Percentiles rank a stretch among this genome's conserved stretches.
These are phyloP conservation scores for Lonicera japonica DNA, from an alignment of 129 eudicot species.

Conservation along the genomic window DNA sequence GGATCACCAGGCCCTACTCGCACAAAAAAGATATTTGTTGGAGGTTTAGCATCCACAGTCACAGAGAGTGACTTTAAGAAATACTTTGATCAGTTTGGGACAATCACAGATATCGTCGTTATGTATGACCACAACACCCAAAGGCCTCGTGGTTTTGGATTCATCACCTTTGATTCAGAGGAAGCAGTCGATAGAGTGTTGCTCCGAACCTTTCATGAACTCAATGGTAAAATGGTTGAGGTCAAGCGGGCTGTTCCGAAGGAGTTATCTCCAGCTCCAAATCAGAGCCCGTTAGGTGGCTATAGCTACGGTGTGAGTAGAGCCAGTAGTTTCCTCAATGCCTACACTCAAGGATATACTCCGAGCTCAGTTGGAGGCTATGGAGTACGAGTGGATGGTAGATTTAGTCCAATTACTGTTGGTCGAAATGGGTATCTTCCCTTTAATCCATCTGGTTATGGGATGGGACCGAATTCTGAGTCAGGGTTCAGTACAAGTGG, in stretches of 20 bases:
- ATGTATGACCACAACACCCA: constrained; percentile 98
- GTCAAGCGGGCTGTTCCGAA: constrained; percentile 92
- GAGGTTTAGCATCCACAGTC: constrained; percentile 83
- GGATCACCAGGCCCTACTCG: constrained; percentile 81
- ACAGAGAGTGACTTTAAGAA: constrained; percentile 80
- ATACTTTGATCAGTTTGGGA: constrained; percentile 84
- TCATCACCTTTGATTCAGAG: constrained; percentile 87
- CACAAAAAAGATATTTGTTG: constrained; percentile 87
- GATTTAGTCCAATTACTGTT: constrained; percentile 59
- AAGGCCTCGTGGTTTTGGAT: constrained; percentile 94
- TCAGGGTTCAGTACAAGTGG: constrained; percentile 35
- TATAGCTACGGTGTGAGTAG: constrained; percentile 59
- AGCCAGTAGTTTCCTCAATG: constrained; percentile 50
- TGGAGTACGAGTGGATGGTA: too few relatives aligned
- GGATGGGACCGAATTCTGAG: constrained; percentile 47
- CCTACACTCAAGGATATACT: constrained; percentile 45
- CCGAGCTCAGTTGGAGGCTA: constrained; percentile 48
- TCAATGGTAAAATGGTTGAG: constrained; percentile 93
- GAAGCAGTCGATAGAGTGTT: constrained; percentile 82
- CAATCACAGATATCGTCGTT: constrained; percentile 84
- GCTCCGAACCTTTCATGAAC: constrained; percentile 78
- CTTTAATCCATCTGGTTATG: constrained; percentile 39
- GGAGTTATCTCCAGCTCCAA: constrained; percentile 73
- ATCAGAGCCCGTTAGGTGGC: constrained; percentile 49
- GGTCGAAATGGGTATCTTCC: constrained; percentile 68